phyloP scores from a whole-genome alignment of 805 yeast species.

The Candida argentea region DNA sequence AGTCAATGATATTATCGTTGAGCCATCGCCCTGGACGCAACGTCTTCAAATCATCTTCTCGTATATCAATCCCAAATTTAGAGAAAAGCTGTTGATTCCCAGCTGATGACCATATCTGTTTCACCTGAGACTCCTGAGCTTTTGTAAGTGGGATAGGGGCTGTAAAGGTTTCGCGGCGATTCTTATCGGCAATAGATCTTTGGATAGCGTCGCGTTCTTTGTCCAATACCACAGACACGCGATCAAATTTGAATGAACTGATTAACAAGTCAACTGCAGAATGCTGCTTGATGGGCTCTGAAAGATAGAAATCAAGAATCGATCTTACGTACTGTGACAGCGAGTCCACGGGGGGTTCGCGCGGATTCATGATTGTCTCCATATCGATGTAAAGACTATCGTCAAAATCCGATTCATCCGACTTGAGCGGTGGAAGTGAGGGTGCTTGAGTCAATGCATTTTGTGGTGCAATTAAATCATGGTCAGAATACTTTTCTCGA shows the following conservation, averaged over 20 bases:
- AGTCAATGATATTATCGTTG: constrained; percentile 85
- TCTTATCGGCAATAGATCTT: constrained; percentile 1
- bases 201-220: constrained; percentile 6
- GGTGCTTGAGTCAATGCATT: no score
- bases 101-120: constrained; percentile 20
- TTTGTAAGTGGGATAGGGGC: constrained; percentile 13
- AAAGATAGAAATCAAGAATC: constrained; percentile 6
- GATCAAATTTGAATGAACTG: constrained; percentile 6
- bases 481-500: no score
- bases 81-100: constrained; percentile 16
- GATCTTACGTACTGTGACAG: no score
- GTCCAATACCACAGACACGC: constrained; percentile 4
- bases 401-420: no score
- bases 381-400: no score
- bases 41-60: constrained; percentile 59
- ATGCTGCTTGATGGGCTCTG: no score
- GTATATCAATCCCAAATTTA: constrained; percentile 46
- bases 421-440: no score
- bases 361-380: no score
- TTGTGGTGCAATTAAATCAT: no score
- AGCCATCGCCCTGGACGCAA: constrained; percentile 70
- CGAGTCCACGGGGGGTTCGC: no score
- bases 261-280: constrained; percentile 16
- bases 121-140: constrained; percentile 23
- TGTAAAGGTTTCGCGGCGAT: constrained; percentile 3